phyloP scores from a whole-genome alignment of 192 early-diverging fungal genomes.

The Lobosporangium transversale region DNA sequence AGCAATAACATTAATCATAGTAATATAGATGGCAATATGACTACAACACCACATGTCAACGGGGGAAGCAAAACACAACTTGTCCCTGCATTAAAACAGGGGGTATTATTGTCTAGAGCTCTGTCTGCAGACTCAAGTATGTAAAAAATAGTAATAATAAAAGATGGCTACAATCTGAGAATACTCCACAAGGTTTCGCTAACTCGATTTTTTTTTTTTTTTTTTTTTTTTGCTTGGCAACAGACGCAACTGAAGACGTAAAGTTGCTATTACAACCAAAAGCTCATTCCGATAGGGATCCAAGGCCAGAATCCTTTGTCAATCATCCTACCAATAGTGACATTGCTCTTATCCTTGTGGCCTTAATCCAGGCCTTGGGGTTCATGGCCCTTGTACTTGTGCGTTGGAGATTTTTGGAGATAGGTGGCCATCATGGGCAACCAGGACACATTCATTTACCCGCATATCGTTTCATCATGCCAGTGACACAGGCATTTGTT shows the following conservation, averaged over 20 bases:
- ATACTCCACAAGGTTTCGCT: neutral
- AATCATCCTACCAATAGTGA: constrained; percentile 45
- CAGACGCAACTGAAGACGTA: constrained; percentile 24
- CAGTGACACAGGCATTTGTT: constrained; percentile 40
- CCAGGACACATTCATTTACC: constrained; percentile 47
- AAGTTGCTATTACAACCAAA: constrained; percentile 26
- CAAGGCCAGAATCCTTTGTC: constrained; percentile 37
- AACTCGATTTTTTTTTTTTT: neutral
- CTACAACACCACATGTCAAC: neutral
- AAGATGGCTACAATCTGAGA: too few species aligned
- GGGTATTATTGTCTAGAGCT: neutral
- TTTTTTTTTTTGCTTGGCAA: constrained; percentile 13
- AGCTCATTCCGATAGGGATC: constrained; percentile 30
- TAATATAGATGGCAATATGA: neutral
- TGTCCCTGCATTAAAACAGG: constrained; percentile 6
- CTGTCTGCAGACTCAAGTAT: constrained; percentile 6
- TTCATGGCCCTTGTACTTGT: constrained; percentile 32
- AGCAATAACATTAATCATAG: neutral
- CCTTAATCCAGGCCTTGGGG: constrained; percentile 34
- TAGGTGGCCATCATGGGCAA: constrained; percentile 38
- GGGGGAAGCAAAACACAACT: neutral
- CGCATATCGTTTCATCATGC: constrained; percentile 46
- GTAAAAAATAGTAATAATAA: neutral
- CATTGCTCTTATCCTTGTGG: constrained; percentile 24
- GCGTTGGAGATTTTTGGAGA: constrained; percentile 41